Percentiles rank a stretch among this genome's conserved stretches.
These are phyloP conservation scores for Trichoderma endophyticum DNA, from an alignment of 2,329 filamentous ascomycete species.

Conservation along the genomic window DNA sequence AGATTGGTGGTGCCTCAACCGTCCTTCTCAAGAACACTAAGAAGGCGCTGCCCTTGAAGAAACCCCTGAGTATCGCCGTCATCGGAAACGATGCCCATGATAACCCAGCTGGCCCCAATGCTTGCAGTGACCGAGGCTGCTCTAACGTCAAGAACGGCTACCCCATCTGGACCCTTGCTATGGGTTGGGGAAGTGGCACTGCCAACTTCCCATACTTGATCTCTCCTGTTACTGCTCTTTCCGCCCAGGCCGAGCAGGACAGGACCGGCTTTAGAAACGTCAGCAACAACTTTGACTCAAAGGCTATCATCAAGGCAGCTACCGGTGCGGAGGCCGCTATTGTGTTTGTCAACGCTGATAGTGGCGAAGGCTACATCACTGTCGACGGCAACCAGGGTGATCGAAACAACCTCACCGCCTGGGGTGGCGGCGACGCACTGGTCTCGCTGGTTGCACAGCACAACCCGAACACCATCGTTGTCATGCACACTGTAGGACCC, in stretches of 20 bases:
- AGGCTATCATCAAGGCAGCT: constrained; percentile 42
- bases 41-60: neutral
- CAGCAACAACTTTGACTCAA: constrained; percentile 48
- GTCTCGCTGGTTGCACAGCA: constrained; percentile 57
- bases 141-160: neutral
- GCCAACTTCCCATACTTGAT: constrained; percentile 3
- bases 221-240: neutral
- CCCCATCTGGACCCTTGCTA: neutral
- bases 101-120: neutral
- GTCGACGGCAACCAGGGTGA: constrained; percentile 64
- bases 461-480: constrained; percentile 56
- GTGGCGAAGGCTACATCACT: constrained; percentile 70
- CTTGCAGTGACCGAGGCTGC: neutral
- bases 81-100: neutral
- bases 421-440: constrained; percentile 53
- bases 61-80: neutral
- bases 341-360: constrained; percentile 77
- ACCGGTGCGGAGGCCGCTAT: constrained; percentile 58
- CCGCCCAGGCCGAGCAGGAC: neutral
- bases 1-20: constrained; percentile 41
- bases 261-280: constrained; percentile 20
- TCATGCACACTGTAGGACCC: constrained; percentile 61
- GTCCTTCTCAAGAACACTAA: neutral
- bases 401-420: constrained; percentile 31
- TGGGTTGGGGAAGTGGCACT: neutral